These are phyloP conservation scores for Iris pallida DNA, from an alignment of 116 monocot genomes.

Conservation along the genomic window DNA sequence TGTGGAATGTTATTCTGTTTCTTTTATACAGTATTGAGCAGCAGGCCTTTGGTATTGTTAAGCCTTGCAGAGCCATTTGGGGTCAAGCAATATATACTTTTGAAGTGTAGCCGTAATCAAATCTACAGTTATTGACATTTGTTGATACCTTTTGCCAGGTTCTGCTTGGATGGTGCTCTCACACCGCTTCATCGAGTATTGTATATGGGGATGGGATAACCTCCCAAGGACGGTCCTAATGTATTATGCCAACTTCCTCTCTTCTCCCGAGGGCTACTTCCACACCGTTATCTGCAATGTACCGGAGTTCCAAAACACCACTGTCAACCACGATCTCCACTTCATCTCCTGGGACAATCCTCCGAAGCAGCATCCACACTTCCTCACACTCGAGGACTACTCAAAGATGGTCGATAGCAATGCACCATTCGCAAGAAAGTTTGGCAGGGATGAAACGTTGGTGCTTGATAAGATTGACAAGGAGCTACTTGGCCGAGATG, in stretches of 20 bases:
- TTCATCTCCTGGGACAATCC: conserved; percentile 30
- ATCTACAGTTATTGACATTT: too few species aligned
- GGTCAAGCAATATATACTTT: too few species aligned
- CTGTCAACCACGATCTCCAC: conserved; percentile 60
- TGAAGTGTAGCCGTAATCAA: too few species aligned
- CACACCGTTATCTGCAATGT: conserved; percentile 63
- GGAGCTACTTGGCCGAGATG: conserved; percentile 16
- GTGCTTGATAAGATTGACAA: conserved; percentile 11
- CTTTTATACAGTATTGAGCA: too few species aligned
- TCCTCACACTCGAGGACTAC: conserved; percentile 44
- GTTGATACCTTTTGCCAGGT: conserved; percentile 14
- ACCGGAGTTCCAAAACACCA: conserved; percentile 48
- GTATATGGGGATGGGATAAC: conserved; percentile 70
- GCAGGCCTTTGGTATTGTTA: too few species aligned
- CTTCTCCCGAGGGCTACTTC: conserved; percentile 58
- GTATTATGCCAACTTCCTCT: conserved; percentile 62
- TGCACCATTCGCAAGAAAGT: conserved; percentile 22
- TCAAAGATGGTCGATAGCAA: conserved; percentile 35
- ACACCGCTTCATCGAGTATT: conserved; percentile 57
- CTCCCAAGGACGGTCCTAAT: conserved; percentile 59
- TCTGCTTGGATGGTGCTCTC: conserved; percentile 70
- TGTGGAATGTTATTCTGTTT: too few species aligned
- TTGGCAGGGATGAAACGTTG: conserved; percentile 1
- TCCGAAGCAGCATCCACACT: conserved; percentile 56
- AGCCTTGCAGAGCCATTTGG: too few species aligned